Evolutionary conservation across 2,329 filamentous ascomycete species (phyloP), one percentile per base, ranked within the genome.

Genomic region (Hypoxylon sp.): DNA sequence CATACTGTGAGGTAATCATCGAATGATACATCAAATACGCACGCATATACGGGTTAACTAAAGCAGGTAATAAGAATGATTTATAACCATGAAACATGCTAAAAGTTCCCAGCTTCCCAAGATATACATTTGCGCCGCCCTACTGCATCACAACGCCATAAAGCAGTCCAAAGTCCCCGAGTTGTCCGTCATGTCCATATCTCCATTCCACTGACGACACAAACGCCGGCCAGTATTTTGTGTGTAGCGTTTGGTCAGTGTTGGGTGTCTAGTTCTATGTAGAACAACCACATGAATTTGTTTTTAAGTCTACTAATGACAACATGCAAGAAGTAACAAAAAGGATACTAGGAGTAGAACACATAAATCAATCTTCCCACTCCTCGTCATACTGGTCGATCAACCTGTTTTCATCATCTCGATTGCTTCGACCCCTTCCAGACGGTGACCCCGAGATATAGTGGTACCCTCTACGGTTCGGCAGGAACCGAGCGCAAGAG

Each of bases 371-470:
- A 71, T 97, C 95, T 74, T 98, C 95, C 95, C 95, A 98, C 79
- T 98, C 95, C 80, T 98, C 95, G 76, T 98, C 96, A 66, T 98
- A 85, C 80, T 98, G 94, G 79, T 98, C 95, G 79, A 99, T 98
- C 74, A 98, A 82, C 70, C 94, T 85, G 80, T 98, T 98, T 82
- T 98, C 96, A 61, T 94, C 95, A 66, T 98, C 95, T 62, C 85
- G 79, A 75, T 84, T 84, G 73, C 85, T 78, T 68, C 82, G 80
- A 50, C 73, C 74, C 44, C 77, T 80, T 42, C 85, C 83, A 71
- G 79, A 85, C 10, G 86, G 83, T 53, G 85, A 88, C 13, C 84
- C 81, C 40, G 86, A 86, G 25, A 95, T 82, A 46, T 89, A 84
- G 65, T 85, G 88, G 79, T 95, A 95, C 8, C 92, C 91, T 61